These are phyloP conservation scores for Lipomyces orientalis DNA, from an alignment of 805 yeast species.

Conservation along the genomic window DNA sequence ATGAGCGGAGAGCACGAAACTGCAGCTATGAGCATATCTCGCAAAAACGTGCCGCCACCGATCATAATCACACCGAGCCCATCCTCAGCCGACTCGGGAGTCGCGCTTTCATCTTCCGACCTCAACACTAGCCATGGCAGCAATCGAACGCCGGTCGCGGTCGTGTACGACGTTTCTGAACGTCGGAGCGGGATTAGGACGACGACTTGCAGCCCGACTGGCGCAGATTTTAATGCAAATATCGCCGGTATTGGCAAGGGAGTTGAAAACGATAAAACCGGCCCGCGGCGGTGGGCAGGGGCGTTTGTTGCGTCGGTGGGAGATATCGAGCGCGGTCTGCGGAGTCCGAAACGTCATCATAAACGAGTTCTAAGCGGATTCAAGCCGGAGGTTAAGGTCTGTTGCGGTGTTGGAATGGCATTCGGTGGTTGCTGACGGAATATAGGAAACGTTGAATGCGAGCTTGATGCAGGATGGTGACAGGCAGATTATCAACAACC, in stretches of 20 bases:
- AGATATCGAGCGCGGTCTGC: slow-evolving; percentile 18
- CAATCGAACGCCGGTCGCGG: background rate
- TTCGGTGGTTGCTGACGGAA: background rate
- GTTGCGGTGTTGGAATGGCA: too few species aligned
- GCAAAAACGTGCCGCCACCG: slow-evolving; percentile 27
- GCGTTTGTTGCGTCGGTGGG: slow-evolving; percentile 8
- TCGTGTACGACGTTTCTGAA: background rate
- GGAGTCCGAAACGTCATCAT: slow-evolving; percentile 35
- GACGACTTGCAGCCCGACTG: background rate
- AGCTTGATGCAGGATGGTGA: slow-evolving; percentile 23
- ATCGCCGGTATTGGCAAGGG: background rate
- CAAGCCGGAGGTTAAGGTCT: slow-evolving; percentile 24
- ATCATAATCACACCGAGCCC: slow-evolving; percentile 4
- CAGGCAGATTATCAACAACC: slow-evolving; percentile 43
- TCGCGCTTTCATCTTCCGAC: background rate
- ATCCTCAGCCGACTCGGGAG: background rate
- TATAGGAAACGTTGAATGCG: slow-evolving; percentile 39
- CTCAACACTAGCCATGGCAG: background rate
- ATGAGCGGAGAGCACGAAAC: background rate
- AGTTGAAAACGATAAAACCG: background rate
- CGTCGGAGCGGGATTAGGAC: background rate
- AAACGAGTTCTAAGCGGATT: slow-evolving; percentile 24
- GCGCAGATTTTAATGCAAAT: background rate
- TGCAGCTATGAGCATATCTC: slow-evolving; percentile 10
- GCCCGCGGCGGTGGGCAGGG: slow-evolving; percentile 11